Evolutionary conservation across 2,329 filamentous ascomycete genomes (phyloP), one percentile per base, ranked within the genome.

Genomic region (Ilyonectria robusta): DNA sequence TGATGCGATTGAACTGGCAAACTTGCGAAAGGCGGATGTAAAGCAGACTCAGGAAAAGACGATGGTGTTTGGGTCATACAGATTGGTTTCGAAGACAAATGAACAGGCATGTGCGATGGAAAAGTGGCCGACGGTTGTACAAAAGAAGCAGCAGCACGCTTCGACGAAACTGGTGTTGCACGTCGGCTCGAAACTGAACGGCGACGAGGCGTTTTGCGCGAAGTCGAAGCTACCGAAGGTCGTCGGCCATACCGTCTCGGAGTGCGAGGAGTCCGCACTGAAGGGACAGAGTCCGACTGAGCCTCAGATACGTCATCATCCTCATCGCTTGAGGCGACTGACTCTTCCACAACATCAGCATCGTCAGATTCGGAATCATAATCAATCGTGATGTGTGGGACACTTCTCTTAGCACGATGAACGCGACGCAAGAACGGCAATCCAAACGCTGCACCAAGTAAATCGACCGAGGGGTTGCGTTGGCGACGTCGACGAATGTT

Each of bases 381-480:
- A 10, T 56, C 57, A 2, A 66, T 31, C 9, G 33, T 47, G 17
- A 67, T 55, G 9, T 67, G 65, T 6, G 53, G 48, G 50, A 51
- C 31, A 10, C 58, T 70, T 37, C 60, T 64, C 26, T 59, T 57
- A 15, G 26, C 44, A 15, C 62, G 58, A 46, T 66, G 44, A 33
- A 67, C 37, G 15, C 70, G 59, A 8, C 67, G 66, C 23, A 61
- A 64, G 31, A 74, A 73, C 2, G 77, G 75, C 10, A 77, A 54
- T 6, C 76, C 76, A 61, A 78, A 78, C 5, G 70, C 65, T 3
- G 75, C 74, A 10, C 73, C 71, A 29, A 78, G 62, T 7, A 78
- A 67, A 58, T 78, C 77, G 29, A 78, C 48, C n/a, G 71, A 66
- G 26, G 66, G 67, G n/a, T 65, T 66, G 29, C 64, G 35, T 29